Base-by-base conservation (phyloP, 371 early-diverging fungal species). In the Rhizopus microsporus region DNA sequence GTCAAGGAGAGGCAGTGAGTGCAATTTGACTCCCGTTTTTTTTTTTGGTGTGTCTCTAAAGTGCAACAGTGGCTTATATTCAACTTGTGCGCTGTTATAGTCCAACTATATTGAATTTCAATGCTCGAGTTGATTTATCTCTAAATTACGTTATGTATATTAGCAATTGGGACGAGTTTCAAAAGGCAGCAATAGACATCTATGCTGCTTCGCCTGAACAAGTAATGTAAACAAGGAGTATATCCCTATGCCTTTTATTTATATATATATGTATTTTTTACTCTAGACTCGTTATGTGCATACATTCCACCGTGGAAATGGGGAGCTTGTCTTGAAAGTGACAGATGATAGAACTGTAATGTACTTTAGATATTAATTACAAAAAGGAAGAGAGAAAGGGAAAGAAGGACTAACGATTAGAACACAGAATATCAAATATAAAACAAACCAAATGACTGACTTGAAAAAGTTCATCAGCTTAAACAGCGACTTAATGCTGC, bases 261-360 rank as follows among this genome's bases (percentile, higher is more conserved):
- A 23, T 37, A n/a, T n/a, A n/a, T 29, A 33, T 13, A 31, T 5
- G n/a, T 45, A 8, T 34, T 17, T 39, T 42, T 34, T 29, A 12
- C 29, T 10, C 16, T 60, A 91, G 90, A 83, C 87, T 43, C 83
- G 91, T 30, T 89, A 88, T 67, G 84, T 88, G 37, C 74, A 82
- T 17, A 79, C 82, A 55, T 91, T 88, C 62, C 77, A 84, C 51
- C 88, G 88, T 67, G 62, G 66, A 32, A 88, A 88, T 71, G 89
- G 88, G n/a, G 80, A 82, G 61, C 82, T 91, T 8, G 81, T 89
- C 33, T 73, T 91, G 51, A 89, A 89, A 69, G 88, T 89, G 15
- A 88, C 88, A 7, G 84, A 91, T 69, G 77, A 87, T 60, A 75
- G 81, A 71, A 80, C 72, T 54, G 84, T 83, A 80, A 72, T 71